phyloP scores from a whole-genome alignment of 768 basidiomycete genomes.

The Russula brevipes region DNA sequence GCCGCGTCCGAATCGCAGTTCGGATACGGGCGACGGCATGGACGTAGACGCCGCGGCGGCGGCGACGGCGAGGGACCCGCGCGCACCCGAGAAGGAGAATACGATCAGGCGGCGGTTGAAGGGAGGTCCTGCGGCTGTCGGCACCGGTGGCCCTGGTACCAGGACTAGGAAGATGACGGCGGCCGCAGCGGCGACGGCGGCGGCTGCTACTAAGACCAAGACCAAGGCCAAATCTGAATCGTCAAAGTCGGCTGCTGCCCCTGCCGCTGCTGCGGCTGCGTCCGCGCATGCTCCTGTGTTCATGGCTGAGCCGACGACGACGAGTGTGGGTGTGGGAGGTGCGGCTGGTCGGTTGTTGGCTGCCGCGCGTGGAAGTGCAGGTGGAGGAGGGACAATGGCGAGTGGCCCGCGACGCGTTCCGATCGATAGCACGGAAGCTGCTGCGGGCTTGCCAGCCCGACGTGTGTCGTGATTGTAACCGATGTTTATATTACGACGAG shows the following conservation, averaged over 20 bases:
- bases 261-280: background rate
- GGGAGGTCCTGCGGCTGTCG: slow-evolving; percentile 7
- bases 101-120: slow-evolving; percentile 23
- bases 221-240: background rate
- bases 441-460: slow-evolving; percentile 44
- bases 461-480: slow-evolving; percentile 35
- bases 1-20: background rate
- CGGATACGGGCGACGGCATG: background rate
- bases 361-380: slow-evolving; percentile 20
- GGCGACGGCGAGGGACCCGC: slow-evolving; percentile 1
- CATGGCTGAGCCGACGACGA: background rate
- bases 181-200: background rate
- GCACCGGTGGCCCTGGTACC: background rate
- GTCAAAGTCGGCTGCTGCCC: background rate
- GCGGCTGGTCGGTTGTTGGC: slow-evolving; percentile 16
- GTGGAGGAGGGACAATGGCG: slow-evolving; percentile 26
- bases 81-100: slow-evolving; percentile 24
- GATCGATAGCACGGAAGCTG: slow-evolving; percentile 62
- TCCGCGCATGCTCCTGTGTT: background rate
- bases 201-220: background rate
- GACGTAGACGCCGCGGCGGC: slow-evolving; percentile 1
- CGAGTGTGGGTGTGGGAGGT: slow-evolving; percentile 16
- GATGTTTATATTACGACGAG: background rate
- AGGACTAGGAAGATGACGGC: slow-evolving; percentile 2
- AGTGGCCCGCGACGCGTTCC: slow-evolving; percentile 59